Conservation (phyloP, 179 eudicot species). For the Vitellaria paradoxa region DNA sequence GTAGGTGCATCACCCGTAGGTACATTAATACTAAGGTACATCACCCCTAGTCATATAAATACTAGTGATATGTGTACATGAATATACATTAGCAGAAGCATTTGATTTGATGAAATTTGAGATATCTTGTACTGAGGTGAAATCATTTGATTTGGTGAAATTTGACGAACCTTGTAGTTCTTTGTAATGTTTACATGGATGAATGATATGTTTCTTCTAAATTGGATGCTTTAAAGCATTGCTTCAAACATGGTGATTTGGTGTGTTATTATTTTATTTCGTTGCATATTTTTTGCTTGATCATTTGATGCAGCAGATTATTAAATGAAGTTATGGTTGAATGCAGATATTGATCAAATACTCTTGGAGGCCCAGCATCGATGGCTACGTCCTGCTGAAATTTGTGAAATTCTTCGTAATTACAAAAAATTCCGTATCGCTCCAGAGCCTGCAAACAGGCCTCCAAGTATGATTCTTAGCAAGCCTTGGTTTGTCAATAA, state of each 20-base stretch:
- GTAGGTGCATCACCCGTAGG: too few relatives aligned
- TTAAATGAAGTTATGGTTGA: conserved; percentile 12
- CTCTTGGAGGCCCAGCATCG: conserved; percentile 64
- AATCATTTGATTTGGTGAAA: neutral
- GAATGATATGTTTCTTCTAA: neutral
- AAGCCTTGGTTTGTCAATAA: neutral
- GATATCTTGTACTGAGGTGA: neutral
- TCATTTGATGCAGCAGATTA: neutral
- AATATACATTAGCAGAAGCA: too few relatives aligned
- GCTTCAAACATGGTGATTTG: neutral
- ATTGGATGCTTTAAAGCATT: neutral
- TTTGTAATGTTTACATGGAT: neutral
- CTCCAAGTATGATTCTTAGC: conserved; percentile 40
- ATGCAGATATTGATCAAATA: conserved; percentile 65
- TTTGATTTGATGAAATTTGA: neutral
- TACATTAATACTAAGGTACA: too few relatives aligned
- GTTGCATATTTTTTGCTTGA: neutral
- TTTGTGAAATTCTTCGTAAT: conserved; percentile 64
- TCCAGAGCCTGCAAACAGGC: conserved; percentile 55
- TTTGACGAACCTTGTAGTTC: neutral
- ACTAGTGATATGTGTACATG: too few relatives aligned
- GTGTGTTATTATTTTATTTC: neutral
- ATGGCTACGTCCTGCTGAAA: conserved; percentile 72
- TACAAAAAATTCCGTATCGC: conserved; percentile 47
- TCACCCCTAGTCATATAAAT: too few relatives aligned